Conservation (phyloP, 164 flowering plant species). For the Vitis rupestris region DNA sequence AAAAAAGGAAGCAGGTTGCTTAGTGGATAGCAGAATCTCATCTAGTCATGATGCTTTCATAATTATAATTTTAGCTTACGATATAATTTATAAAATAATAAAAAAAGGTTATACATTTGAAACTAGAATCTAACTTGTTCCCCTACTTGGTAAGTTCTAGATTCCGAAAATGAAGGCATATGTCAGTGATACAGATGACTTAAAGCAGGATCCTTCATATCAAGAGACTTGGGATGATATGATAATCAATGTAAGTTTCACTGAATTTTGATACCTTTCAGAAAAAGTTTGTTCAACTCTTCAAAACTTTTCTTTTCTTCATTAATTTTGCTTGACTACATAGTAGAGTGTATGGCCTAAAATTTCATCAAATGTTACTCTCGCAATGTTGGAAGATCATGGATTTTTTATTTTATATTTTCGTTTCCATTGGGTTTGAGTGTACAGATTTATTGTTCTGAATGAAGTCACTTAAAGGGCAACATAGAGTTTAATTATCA, state of each 20-base stretch:
- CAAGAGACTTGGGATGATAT: constrained; percentile 97
- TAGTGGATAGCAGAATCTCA: too few relatives aligned
- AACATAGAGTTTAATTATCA: too few relatives aligned
- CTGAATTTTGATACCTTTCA: background rate
- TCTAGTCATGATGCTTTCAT: background rate
- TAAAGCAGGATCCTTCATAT: constrained; percentile 79
- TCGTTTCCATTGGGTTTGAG: too few relatives aligned
- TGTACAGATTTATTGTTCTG: too few relatives aligned
- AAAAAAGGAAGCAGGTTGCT: too few relatives aligned
- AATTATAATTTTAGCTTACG: background rate
- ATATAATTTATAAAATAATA: background rate
- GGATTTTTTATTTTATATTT: background rate
- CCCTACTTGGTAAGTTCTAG: constrained; percentile 76
- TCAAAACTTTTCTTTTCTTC: background rate
- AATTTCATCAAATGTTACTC: too few relatives aligned
- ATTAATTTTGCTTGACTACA: background rate
- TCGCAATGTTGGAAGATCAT: background rate
- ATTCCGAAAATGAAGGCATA: constrained; percentile 98
- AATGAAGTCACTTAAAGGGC: too few relatives aligned
- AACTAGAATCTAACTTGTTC: constrained; percentile 28
- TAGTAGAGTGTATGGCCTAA: background rate
- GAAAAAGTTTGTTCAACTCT: too few relatives aligned
- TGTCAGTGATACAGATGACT: constrained; percentile 90
- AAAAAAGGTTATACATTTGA: background rate
- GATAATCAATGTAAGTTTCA: constrained; percentile 78